Evolutionary conservation across 257 asterid genomes (phyloP).

Genomic region (Primulina tabacum): DNA sequence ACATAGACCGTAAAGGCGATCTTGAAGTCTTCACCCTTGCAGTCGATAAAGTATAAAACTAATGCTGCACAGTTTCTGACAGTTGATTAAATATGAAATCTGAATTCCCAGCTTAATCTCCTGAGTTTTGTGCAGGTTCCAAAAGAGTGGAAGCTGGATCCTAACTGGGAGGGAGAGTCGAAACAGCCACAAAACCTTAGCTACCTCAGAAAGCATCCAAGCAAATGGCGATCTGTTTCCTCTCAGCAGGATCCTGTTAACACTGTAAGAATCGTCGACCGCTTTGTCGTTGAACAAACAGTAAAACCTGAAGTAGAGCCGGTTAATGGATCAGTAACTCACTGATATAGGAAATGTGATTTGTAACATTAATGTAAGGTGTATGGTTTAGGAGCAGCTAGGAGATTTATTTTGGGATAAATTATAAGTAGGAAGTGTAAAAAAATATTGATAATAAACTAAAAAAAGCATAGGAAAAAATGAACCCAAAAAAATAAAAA

Average conservation of each 20-base stretch:
- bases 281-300: conserved; percentile 58
- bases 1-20: conserved; percentile 62
- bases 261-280: conserved; percentile 74
- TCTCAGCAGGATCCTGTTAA: conserved; percentile 74
- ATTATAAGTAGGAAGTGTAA: too few species aligned
- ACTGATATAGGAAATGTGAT: conserved; percentile 35
- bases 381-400: conserved; percentile 22
- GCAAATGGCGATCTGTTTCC: conserved; percentile 74
- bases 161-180: conserved; percentile 74
- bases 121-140: conserved; percentile 61
- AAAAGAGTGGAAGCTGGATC: conserved; percentile 93
- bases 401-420: background rate
- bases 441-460: background rate
- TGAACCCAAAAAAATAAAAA: background rate
- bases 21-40: conserved; percentile 96
- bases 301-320: conserved; percentile 35
- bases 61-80: background rate
- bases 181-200: conserved; percentile 52
- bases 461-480: background rate
- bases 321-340: conserved; percentile 47
- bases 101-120: background rate
- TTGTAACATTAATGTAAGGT: conserved; percentile 23
- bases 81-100: background rate
- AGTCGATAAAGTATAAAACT: conserved; percentile 75
- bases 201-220: conserved; percentile 70